Evolutionary conservation across 2,329 filamentous ascomycete genomes (phyloP).

Genomic region (Fusarium sp.): DNA sequence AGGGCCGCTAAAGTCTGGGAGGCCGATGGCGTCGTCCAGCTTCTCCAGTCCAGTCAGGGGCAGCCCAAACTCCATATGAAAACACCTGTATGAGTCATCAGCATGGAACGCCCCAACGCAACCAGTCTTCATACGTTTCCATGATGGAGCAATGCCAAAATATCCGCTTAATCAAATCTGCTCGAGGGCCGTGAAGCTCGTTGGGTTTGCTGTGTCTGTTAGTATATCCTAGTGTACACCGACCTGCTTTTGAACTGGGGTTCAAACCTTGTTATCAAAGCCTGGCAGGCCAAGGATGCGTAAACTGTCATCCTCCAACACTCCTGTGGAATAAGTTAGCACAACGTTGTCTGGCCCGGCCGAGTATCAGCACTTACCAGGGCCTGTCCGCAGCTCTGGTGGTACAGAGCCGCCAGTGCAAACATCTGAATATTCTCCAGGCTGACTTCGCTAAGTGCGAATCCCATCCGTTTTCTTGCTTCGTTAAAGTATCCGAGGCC

Average conservation of each 20-base stretch:
- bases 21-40: conserved; percentile 64
- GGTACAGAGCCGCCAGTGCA: conserved; percentile 67
- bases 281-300: conserved; percentile 68
- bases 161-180: conserved; percentile 41
- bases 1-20: conserved; percentile 64
- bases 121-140: conserved; percentile 37
- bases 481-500: conserved; percentile 72
- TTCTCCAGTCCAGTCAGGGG: conserved; percentile 66
- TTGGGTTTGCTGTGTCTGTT: conserved; percentile 34
- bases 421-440: conserved; percentile 71
- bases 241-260: not conserved
- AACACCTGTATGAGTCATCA: conserved; percentile 53
- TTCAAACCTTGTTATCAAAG: conserved; percentile 64
- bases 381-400: conserved; percentile 63
- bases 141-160: conserved; percentile 46
- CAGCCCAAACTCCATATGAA: conserved; percentile 69
- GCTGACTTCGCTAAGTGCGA: conserved; percentile 65
- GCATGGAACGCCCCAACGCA: not conserved
- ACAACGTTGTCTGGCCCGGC: not conserved
- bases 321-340: conserved; percentile 55
- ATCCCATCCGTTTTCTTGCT: conserved; percentile 69
- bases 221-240: not conserved
- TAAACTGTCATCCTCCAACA: conserved; percentile 69
- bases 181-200: conserved; percentile 40
- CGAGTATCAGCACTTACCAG: conserved; percentile 53